Evolutionary conservation across 2,329 filamentous ascomycete genomes (phyloP), one percentile per base, ranked within the genome.

Genomic region (Trichophyton benhamiae): DNA sequence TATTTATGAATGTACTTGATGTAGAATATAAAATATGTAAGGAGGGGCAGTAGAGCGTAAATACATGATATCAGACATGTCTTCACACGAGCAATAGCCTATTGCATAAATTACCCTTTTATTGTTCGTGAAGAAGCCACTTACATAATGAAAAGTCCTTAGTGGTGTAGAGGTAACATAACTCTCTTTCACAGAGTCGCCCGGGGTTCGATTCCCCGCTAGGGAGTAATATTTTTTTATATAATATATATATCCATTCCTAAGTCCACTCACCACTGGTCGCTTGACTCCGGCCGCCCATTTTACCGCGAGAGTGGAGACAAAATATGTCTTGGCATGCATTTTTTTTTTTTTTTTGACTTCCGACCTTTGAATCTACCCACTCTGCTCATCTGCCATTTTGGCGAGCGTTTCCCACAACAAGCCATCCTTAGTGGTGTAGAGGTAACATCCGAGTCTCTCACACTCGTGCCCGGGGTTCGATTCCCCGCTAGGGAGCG

Each of bases 371-470:
- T 44, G 41, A n/a, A n/a, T 17, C n/a, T 44, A n/a, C 15, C n/a
- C 41, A 44, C 41, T 8, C n/a, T 8, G 15, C 17, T 17, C 41
- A 44, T 44, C 41, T n/a, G 7, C 41, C 5, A 17, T 44, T 44
- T 44, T 17, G 46, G 9, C 46, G 8, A 52, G 17, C 22, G 0
- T 17, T 44, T 20, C 20, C 7, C n/a, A 20, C 55, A 42, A 44
- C 55, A 52, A 61, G 27, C 3, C 33, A 13, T 60, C 59, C 59
- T 55, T 61, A 61, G 59, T 61, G 59, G 59, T 61, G 59, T 61
- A 61, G 59, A 57, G 59, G 59, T 61, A 61, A 61, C 59, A 61
- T 61, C 59, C 49, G 49, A 57, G 36, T 61, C 59, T 61, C 55
- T 61, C 59, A 61, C 59, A 61, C 36, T 57, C 49, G 49, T 57